phyloP scores from a whole-genome alignment of 2,329 filamentous ascomycete genomes.

The Aspergillus sp. region DNA sequence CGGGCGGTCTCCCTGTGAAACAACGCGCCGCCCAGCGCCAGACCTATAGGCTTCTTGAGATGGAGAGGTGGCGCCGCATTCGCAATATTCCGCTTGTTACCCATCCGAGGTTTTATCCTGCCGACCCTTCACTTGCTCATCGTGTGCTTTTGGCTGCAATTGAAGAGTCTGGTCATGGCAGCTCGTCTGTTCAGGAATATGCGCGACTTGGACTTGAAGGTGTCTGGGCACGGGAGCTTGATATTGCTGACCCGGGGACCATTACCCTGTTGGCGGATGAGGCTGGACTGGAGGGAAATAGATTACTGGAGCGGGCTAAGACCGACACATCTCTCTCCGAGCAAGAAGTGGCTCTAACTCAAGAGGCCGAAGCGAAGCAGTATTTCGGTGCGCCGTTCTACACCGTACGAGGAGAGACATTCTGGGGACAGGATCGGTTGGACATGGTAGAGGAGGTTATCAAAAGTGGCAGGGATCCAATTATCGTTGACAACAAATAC shows the following conservation, averaged over 20 bases:
- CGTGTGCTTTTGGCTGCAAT: slow-evolving; percentile 25
- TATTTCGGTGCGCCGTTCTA: not conserved
- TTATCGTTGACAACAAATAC: too few relatives aligned
- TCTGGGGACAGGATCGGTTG: not conserved
- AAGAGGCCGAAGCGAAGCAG: not conserved
- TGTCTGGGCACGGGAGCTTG: slow-evolving; percentile 1
- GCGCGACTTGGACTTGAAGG: slow-evolving; percentile 14
- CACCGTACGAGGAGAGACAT: not conserved
- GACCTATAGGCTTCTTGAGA: slow-evolving; percentile 26
- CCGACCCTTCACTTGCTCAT: slow-evolving; percentile 33
- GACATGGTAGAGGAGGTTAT: slow-evolving; percentile 1
- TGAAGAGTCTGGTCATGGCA: slow-evolving; percentile 5
- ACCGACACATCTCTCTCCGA: not conserved
- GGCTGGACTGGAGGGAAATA: not conserved
- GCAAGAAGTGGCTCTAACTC: not conserved
- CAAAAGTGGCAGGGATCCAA: not conserved
- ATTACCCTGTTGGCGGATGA: not conserved
- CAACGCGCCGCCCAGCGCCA: slow-evolving; percentile 31
- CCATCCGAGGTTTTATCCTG: slow-evolving; percentile 13
- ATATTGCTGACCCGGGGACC: not conserved
- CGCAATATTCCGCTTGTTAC: slow-evolving; percentile 27
- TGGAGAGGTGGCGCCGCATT: slow-evolving; percentile 26
- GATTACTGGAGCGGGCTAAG: not conserved
- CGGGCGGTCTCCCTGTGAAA: slow-evolving; percentile 34
- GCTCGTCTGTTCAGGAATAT: slow-evolving; percentile 8